Evolutionary conservation across 208 protist species (phyloP).

Genomic region (Plasmodiophora brassicae): DNA sequence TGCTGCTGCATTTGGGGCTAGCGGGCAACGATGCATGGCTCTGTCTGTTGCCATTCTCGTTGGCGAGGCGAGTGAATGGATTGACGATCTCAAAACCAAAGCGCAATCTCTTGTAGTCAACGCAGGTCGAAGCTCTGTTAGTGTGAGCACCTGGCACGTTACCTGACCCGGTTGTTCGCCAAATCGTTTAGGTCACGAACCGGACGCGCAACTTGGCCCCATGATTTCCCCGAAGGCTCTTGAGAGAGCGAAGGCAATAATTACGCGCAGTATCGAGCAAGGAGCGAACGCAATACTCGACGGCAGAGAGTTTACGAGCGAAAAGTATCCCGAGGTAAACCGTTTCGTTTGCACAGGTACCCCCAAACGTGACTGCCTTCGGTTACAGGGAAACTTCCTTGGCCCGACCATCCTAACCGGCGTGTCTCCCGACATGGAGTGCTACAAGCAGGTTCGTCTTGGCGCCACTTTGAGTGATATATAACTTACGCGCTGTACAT

Average conservation of each 20-base stretch:
- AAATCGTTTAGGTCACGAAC: neutral
- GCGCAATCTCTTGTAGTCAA: neutral
- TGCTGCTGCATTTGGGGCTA: constrained; percentile 74
- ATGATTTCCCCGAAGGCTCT: constrained; percentile 52
- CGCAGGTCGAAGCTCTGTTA: no score
- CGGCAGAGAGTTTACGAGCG: constrained; percentile 52
- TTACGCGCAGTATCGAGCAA: constrained; percentile 59
- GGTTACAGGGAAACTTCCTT: constrained; percentile 71
- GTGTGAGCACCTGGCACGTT: no score
- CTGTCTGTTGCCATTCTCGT: constrained; percentile 77
- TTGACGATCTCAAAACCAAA: constrained; percentile 61
- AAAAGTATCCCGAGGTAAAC: constrained; percentile 57
- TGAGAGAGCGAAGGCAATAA: constrained; percentile 65
- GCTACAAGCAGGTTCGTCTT: constrained; percentile 19
- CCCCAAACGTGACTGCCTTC: no score
- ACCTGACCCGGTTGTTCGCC: no score
- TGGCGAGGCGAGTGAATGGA: constrained; percentile 67
- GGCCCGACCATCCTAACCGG: constrained; percentile 76
- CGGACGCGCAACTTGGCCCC: neutral
- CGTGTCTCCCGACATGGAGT: constrained; percentile 67
- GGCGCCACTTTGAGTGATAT: no score
- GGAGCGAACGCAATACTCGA: constrained; percentile 68
- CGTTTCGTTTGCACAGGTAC: neutral
- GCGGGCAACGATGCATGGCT: constrained; percentile 86
- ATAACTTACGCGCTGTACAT: constrained; percentile 57